Evolutionary conservation across 140 eudicot species (phyloP), one percentile per base, ranked within the genome.

Genomic region (Oenanthe javanica): DNA sequence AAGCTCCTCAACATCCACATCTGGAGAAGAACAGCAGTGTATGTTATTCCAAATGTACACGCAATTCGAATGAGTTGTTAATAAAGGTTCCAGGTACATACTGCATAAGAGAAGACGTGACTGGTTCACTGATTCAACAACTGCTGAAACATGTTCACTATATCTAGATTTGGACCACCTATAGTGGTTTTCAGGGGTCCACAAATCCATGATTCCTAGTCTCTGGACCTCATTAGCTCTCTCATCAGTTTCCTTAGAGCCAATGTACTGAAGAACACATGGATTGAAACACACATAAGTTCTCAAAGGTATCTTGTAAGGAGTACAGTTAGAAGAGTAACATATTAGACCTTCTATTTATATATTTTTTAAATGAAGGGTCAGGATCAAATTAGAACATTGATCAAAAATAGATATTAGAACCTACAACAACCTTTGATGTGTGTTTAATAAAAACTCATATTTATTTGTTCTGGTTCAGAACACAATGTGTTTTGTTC

Each of bases 131-230:
- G 92, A 9, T 66, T 90, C 93, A 42, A 95, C 93, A 80, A 86
- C 85, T 46, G 92, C 97, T 70, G 99, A 95, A 77, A 95, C 89
- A 86, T 92, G 97, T 82, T 84, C 84, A 72, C 97, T 93, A 74
- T 95, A 95, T 84, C 99, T 83, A 16, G 99, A 95, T 84, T 82
- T 86, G 64, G 86, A 79, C 99, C 97, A 95, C 4, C 86, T 85
- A 50, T 95, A 95, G 82, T 95, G 99, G 77, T 92, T 90, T 10
- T 88, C 91, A n/a, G 99, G 99, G 75, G 99, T 95, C 99, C 99
- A 95, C 66, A 92, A 83, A 87, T 95, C 96, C 91, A 81, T 83
- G 76, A 95, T 89, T 75, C 96, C 93, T 82, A 86, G 79, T 79
- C 75, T 82, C 36, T 78, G 86, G 12, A 89, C 92, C 87, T 76